Evolutionary conservation across 306 rosid genomes (phyloP).

Genomic region (Sesbania bispinosa): DNA sequence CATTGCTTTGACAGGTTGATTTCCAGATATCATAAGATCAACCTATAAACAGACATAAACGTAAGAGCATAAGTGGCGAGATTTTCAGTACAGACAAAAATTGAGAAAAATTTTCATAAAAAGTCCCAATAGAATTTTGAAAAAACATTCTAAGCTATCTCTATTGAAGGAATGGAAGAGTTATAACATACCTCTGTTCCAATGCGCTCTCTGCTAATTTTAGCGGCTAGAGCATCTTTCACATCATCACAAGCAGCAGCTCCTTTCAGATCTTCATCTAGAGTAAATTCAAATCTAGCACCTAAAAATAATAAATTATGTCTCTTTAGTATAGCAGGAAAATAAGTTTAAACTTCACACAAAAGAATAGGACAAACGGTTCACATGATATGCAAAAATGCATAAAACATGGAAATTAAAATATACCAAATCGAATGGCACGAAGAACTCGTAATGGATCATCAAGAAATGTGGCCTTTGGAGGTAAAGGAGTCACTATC

Average conservation of each 20-base stretch:
- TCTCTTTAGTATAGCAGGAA: slow-evolving; percentile 12
- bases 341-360: neutral
- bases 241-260: slow-evolving; percentile 89
- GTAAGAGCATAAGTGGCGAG: neutral
- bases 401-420: neutral
- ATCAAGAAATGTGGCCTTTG: slow-evolving; percentile 85
- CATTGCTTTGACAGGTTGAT: slow-evolving; percentile 84
- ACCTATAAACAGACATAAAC: slow-evolving; percentile 36
- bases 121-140: slow-evolving; percentile 5
- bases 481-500: slow-evolving; percentile 89
- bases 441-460: slow-evolving; percentile 93
- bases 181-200: slow-evolving; percentile 68
- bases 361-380: neutral
- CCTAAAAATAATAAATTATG: slow-evolving; percentile 46
- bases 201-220: slow-evolving; percentile 90
- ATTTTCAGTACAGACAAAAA: neutral
- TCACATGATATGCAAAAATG: neutral
- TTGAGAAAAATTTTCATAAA: neutral
- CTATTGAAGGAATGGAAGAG: slow-evolving; percentile 11
- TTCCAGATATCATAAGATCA: slow-evolving; percentile 85
- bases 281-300: slow-evolving; percentile 72
- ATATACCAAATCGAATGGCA: slow-evolving; percentile 86
- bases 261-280: slow-evolving; percentile 75
- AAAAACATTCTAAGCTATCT: slow-evolving; percentile 13
- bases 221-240: slow-evolving; percentile 72